A percentile compares a stretch with the other conserved stretches of the same genome.
phyloP scores from a whole-genome alignment of 768 basidiomycete species.

The Lactarius indigo region DNA sequence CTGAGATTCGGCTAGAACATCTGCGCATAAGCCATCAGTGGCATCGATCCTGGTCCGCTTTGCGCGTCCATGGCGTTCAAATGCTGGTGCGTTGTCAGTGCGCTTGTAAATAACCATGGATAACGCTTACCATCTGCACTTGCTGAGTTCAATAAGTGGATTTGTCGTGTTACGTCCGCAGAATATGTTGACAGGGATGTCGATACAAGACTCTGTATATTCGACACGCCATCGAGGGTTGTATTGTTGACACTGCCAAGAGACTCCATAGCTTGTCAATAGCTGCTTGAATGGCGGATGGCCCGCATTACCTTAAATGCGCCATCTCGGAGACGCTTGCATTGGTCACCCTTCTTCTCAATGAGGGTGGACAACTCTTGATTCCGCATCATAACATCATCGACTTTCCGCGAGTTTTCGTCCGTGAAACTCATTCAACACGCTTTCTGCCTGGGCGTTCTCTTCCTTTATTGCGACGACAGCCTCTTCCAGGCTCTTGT shows the following conservation, averaged over 20 bases:
- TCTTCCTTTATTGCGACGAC: constrained; percentile 50
- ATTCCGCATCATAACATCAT: constrained; percentile 40
- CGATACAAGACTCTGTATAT: constrained; percentile 43
- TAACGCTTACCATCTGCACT: constrained; percentile 42
- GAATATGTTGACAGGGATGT: constrained; percentile 50
- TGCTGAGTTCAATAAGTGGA: constrained; percentile 41
- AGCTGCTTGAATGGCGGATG: neutral
- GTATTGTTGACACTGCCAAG: constrained; percentile 38
- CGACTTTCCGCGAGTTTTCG: constrained; percentile 47
- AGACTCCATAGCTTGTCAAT: constrained; percentile 35
- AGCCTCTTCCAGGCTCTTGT: constrained; percentile 58
- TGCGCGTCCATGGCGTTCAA: constrained; percentile 56
- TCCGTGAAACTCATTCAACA: constrained; percentile 45
- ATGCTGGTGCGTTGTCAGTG: constrained; percentile 38
- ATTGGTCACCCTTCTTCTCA: constrained; percentile 46
- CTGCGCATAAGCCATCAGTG: constrained; percentile 45
- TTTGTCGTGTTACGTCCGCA: constrained; percentile 47
- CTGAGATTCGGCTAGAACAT: constrained; percentile 51
- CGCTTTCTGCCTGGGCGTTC: constrained; percentile 53
- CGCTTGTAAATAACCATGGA: neutral
- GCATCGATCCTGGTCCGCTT: constrained; percentile 69
- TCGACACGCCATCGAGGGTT: constrained; percentile 41
- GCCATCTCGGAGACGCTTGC: constrained; percentile 53
- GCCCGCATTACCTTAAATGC: constrained; percentile 49
- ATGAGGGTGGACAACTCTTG: constrained; percentile 40